Percentiles rank a stretch among this genome's conserved stretches.
These are phyloP conservation scores for Cytospora leucostoma DNA, from an alignment of 2,329 filamentous ascomycete species.

Conservation along the genomic window DNA sequence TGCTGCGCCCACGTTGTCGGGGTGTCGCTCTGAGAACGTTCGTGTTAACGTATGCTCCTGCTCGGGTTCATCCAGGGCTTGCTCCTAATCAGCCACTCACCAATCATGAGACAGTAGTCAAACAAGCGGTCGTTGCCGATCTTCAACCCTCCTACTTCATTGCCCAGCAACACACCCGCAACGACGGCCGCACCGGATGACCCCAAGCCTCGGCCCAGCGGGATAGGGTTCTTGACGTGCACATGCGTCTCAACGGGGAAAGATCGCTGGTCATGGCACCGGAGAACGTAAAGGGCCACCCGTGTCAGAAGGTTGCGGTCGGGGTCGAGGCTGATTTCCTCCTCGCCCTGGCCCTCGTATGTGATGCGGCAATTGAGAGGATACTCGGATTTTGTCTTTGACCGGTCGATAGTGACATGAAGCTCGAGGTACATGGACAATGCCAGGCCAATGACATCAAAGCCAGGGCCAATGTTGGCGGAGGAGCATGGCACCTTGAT, in stretches of 20 bases:
- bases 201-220: conserved; percentile 87
- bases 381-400: conserved; percentile 53
- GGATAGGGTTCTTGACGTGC: conserved; percentile 94
- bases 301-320: conserved; percentile 91
- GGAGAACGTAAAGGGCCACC: conserved; percentile 89
- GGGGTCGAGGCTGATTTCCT: conserved; percentile 79
- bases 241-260: conserved; percentile 88
- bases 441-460: conserved; percentile 95
- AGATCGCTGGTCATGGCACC: conserved; percentile 82
- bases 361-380: conserved; percentile 86
- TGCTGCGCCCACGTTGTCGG: conserved; percentile 92
- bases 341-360: conserved; percentile 82
- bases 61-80: background rate
- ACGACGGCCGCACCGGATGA: conserved; percentile 95
- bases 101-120: conserved; percentile 97
- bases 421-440: conserved; percentile 93
- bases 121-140: conserved; percentile 81
- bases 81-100: conserved; percentile 45
- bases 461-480: conserved; percentile 95
- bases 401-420: conserved; percentile 72
- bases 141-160: conserved; percentile 79
- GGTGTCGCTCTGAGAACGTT: conserved; percentile 67
- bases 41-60: conserved; percentile 9
- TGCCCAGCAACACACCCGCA: conserved; percentile 89
- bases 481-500: conserved; percentile 90